These are phyloP conservation scores for Rhodomyrtus psidioides DNA, from an alignment of 441 rosid genomes.

Conservation along the genomic window DNA sequence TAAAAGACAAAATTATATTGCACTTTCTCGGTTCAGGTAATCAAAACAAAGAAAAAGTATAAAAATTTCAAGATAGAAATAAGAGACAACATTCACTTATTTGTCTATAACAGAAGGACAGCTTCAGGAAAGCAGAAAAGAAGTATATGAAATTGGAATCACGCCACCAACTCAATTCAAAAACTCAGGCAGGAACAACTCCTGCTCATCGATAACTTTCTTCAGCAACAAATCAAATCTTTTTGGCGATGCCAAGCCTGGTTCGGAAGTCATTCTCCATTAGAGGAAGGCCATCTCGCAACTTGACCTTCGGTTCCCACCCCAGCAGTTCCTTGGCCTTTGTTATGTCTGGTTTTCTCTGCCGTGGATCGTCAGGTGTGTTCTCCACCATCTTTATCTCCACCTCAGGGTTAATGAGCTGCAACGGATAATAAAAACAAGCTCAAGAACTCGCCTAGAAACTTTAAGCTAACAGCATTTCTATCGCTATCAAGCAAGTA, in stretches of 20 bases:
- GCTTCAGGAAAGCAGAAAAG: neutral
- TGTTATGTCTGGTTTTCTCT: conserved; percentile 84
- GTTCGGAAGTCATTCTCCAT: conserved; percentile 90
- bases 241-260: conserved; percentile 57
- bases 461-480: neutral
- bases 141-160: neutral
- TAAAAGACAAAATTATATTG: neutral
- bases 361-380: conserved; percentile 93
- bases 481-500: neutral
- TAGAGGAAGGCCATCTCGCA: conserved; percentile 83
- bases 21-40: neutral
- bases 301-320: conserved; percentile 90
- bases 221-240: conserved; percentile 9
- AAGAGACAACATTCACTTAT: neutral
- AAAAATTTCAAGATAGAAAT: neutral
- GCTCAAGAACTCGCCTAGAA: neutral
- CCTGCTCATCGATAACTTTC: neutral
- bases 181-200: neutral
- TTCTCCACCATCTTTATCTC: conserved; percentile 79
- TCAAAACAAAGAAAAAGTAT: neutral
- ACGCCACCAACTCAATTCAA: neutral
- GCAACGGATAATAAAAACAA: neutral
- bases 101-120: neutral
- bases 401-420: conserved; percentile 75
- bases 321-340: conserved; percentile 80